Evolutionary conservation across 352 stramenopile genomes (phyloP).

Genomic region (Globisporangium echinulatum): DNA sequence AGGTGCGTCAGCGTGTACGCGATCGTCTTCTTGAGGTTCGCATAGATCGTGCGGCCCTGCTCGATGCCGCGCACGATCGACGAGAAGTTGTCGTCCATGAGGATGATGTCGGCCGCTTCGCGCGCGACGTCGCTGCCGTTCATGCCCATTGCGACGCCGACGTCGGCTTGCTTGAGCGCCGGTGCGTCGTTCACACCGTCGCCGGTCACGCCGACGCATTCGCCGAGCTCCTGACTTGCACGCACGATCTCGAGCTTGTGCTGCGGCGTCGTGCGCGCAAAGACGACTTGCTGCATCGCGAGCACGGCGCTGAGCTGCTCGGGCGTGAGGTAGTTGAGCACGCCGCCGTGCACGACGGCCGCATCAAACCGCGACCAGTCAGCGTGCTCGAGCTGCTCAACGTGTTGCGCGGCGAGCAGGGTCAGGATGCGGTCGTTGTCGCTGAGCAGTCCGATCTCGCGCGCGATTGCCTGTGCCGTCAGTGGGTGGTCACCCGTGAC

Average conservation of each 20-base stretch:
- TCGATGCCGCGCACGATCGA: constrained; percentile 86
- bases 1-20: constrained; percentile 87
- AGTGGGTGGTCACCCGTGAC: constrained; percentile 88
- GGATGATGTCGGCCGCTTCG: constrained; percentile 92
- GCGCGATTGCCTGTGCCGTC: constrained; percentile 82
- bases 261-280: constrained; percentile 90
- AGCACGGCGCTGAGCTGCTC: constrained; percentile 29
- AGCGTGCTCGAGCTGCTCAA: constrained; percentile 11
- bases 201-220: constrained; percentile 75
- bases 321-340: constrained; percentile 23
- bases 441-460: constrained; percentile 78
- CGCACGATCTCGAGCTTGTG: constrained; percentile 83
- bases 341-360: constrained; percentile 52
- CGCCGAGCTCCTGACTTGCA: constrained; percentile 28
- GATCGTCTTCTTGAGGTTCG: constrained; percentile 93
- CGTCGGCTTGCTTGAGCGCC: constrained; percentile 80
- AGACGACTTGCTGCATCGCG: constrained; percentile 79
- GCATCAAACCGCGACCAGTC: constrained; percentile 32
- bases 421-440: constrained; percentile 33
- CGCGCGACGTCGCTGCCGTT: constrained; percentile 92
- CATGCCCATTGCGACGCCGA: constrained; percentile 96
- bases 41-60: constrained; percentile 51
- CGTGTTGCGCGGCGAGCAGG: constrained; percentile 11
- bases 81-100: constrained; percentile 95
- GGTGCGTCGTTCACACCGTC: constrained; percentile 63